phyloP scores from a whole-genome alignment of 2,329 filamentous ascomycete species.

The Phaeomoniella chlamydospora region DNA sequence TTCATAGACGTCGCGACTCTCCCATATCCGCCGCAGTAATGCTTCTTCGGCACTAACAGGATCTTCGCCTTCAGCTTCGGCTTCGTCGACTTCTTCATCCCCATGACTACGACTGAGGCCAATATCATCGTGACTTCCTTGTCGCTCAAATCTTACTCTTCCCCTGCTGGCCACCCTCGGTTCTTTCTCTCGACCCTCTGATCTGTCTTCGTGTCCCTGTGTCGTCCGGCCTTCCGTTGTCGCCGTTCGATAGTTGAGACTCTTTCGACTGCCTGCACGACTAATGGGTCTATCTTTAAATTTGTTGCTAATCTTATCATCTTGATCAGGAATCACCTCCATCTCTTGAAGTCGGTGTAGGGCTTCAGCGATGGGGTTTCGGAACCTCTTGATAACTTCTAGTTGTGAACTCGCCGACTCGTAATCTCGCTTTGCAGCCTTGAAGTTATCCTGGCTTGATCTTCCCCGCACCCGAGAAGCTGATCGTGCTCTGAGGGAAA shows the following conservation, averaged over 20 bases:
- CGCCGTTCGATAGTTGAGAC: background rate
- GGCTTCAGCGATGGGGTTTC: slow-evolving; percentile 27
- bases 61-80: background rate
- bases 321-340: background rate
- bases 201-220: slow-evolving; percentile 6
- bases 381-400: slow-evolving; percentile 28
- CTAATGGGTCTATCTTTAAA: background rate
- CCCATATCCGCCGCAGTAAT: background rate
- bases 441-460: slow-evolving; percentile 10
- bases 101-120: slow-evolving; percentile 10
- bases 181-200: background rate
- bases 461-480: slow-evolving; percentile 7
- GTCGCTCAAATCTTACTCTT: slow-evolving; percentile 11
- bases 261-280: slow-evolving; percentile 1
- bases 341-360: slow-evolving; percentile 19
- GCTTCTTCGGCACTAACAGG: background rate
- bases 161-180: slow-evolving; percentile 1
- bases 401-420: slow-evolving; percentile 27
- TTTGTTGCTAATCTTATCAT: background rate
- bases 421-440: slow-evolving; percentile 24
- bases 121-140: slow-evolving; percentile 12
- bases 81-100: slow-evolving; percentile 9
- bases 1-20: background rate
- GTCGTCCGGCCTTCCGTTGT: slow-evolving; percentile 3
- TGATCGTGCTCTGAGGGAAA: slow-evolving; percentile 6